phyloP scores from a whole-genome alignment of 768 basidiomycete species.

The Bullera alba region DNA sequence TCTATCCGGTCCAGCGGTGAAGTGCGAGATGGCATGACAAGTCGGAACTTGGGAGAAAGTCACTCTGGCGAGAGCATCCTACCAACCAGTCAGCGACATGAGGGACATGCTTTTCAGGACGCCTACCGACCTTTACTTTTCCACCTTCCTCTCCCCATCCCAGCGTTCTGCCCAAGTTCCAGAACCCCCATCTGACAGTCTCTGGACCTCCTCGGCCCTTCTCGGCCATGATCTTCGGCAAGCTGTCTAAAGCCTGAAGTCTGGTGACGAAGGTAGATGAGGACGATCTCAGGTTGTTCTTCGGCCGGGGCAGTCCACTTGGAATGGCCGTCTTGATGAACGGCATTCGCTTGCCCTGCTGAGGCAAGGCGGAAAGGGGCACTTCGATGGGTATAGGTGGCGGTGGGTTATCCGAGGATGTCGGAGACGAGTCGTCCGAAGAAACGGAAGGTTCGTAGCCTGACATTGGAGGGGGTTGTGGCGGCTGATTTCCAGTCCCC shows the following conservation, averaged over 20 bases:
- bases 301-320: slow-evolving; percentile 57
- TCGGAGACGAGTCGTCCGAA: slow-evolving; percentile 17
- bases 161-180: slow-evolving; percentile 75
- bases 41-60: slow-evolving; percentile 82
- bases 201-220: slow-evolving; percentile 67
- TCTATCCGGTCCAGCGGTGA: slow-evolving; percentile 68
- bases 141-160: slow-evolving; percentile 81
- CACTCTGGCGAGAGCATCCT: slow-evolving; percentile 82
- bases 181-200: slow-evolving; percentile 68
- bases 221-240: slow-evolving; percentile 62
- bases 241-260: slow-evolving; percentile 70
- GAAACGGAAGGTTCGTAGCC: slow-evolving; percentile 28
- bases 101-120: background rate
- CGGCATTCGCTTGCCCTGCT: slow-evolving; percentile 17
- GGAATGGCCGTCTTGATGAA: slow-evolving; percentile 12
- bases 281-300: slow-evolving; percentile 81
- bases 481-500: background rate
- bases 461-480: slow-evolving; percentile 3
- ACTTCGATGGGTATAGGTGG: slow-evolving; percentile 14
- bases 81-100: slow-evolving; percentile 1
- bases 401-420: slow-evolving; percentile 18
- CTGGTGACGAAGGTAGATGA: slow-evolving; percentile 88
- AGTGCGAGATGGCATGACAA: slow-evolving; percentile 76
- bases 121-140: slow-evolving; percentile 63
- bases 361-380: slow-evolving; percentile 16